Evolutionary conservation across 2,329 filamentous ascomycete species (phyloP).

Genomic region (Trichophaea hybrida): DNA sequence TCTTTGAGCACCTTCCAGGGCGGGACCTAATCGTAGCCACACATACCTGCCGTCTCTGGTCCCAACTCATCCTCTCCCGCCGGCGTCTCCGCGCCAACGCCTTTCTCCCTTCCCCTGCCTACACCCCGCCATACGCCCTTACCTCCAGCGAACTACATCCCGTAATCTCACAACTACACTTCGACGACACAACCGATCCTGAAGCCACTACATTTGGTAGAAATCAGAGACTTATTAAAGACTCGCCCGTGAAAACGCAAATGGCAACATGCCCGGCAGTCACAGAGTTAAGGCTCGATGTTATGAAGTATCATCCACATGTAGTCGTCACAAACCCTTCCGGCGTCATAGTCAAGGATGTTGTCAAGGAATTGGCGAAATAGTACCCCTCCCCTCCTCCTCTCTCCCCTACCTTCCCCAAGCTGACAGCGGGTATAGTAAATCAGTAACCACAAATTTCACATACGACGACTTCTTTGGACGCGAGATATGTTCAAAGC

Average conservation of each 20-base stretch:
- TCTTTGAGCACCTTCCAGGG: conserved; percentile 8
- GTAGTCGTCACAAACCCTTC: conserved; percentile 7
- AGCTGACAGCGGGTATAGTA: conserved; percentile 5
- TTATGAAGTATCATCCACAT: conserved; percentile 14
- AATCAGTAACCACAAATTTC: conserved; percentile 5
- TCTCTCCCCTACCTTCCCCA: neutral
- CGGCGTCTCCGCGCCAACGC: conserved; percentile 8
- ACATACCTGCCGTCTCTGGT: conserved; percentile 10
- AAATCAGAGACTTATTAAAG: neutral
- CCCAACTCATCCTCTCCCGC: conserved; percentile 5
- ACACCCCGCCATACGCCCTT: neutral
- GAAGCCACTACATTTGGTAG: conserved; percentile 5
- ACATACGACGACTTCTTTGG: conserved; percentile 12
- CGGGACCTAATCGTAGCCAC: conserved; percentile 9
- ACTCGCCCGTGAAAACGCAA: neutral
- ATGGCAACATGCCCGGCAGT: conserved; percentile 9
- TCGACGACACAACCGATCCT: conserved; percentile 3
- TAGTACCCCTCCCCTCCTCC: conserved; percentile 8
- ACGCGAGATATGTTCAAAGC: conserved; percentile 5
- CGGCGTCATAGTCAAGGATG: conserved; percentile 15
- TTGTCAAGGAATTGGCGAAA: conserved; percentile 7
- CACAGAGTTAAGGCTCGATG: conserved; percentile 1
- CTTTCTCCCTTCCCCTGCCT: conserved; percentile 3
- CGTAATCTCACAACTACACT: conserved; percentile 10
- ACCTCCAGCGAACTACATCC: conserved; percentile 10